Evolutionary conservation across 352 stramenopile genomes (phyloP).

Genomic region (Globisporangium paddicum): DNA sequence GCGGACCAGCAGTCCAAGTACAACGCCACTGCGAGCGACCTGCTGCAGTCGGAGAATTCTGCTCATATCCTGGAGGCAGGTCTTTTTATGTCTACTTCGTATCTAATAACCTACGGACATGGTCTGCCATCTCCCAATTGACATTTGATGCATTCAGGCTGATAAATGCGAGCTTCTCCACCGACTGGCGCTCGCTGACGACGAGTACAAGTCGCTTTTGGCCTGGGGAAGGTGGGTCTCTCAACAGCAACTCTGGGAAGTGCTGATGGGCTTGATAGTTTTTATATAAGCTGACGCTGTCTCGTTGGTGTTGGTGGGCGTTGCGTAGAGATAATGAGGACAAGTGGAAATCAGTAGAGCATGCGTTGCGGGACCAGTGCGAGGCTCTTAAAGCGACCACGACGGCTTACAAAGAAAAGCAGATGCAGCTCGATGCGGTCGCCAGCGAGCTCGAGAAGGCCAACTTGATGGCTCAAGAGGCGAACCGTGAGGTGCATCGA

Average conservation of each 20-base stretch:
- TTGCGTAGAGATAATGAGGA: constrained; percentile 34
- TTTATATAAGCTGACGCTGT: constrained; percentile 7
- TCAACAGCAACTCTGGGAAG: neutral
- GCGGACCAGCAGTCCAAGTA: constrained; percentile 22
- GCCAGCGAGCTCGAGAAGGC: constrained; percentile 19
- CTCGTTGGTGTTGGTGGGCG: neutral
- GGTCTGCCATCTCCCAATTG: too few species aligned
- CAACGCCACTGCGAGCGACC: constrained; percentile 17
- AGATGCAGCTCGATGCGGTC: constrained; percentile 17
- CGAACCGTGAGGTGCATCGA: constrained; percentile 22
- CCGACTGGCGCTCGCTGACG: constrained; percentile 23
- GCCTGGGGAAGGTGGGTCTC: constrained; percentile 23
- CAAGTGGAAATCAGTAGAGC: constrained; percentile 27
- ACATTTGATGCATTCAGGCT: too few species aligned
- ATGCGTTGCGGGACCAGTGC: constrained; percentile 31
- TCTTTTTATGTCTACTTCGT: neutral
- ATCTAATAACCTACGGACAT: too few species aligned
- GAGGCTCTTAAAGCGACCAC: constrained; percentile 37
- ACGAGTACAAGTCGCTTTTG: constrained; percentile 32
- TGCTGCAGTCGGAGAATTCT: constrained; percentile 16
- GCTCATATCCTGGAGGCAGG: constrained; percentile 21
- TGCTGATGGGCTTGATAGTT: neutral
- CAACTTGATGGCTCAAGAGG: constrained; percentile 11
- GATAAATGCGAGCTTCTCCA: constrained; percentile 21
- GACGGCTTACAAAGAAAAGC: constrained; percentile 17